A percentile compares a stretch with the other conserved stretches of the same genome.
Conservation (phyloP, 495 filamentous ascomycete species). For the Rusavskia elegans region DNA sequence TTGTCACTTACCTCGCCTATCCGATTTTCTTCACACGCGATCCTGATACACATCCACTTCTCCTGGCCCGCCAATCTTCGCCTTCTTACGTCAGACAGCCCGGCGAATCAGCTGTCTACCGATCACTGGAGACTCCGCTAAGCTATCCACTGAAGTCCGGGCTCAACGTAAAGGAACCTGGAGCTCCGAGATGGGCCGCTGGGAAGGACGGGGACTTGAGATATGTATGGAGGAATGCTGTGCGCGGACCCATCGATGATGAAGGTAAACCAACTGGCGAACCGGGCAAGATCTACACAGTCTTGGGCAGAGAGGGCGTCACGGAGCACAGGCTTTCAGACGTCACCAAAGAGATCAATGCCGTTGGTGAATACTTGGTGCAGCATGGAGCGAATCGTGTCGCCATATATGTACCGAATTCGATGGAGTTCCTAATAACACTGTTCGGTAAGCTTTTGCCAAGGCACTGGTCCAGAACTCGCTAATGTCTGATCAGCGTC, state of each 20-base stretch:
- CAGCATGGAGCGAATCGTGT: constrained; percentile 55
- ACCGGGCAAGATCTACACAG: constrained; percentile 63
- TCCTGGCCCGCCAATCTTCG: constrained; percentile 71
- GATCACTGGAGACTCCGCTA: constrained; percentile 66
- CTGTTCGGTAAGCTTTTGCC: constrained; percentile 40
- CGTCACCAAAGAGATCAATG: constrained; percentile 71
- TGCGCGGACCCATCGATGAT: constrained; percentile 43
- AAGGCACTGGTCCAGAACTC: neutral
- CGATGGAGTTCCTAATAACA: constrained; percentile 63
- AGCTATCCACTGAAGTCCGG: constrained; percentile 69
- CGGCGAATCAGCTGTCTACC: constrained; percentile 69
- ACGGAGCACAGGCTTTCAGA: constrained; percentile 55
- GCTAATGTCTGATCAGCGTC: constrained; percentile 31
- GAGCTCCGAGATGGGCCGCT: constrained; percentile 62
- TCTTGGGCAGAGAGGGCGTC: constrained; percentile 55
- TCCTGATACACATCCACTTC: constrained; percentile 79
- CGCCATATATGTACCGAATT: constrained; percentile 86
- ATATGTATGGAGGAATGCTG: constrained; percentile 75
- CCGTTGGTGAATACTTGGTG: constrained; percentile 64
- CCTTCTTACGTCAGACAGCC: constrained; percentile 63
- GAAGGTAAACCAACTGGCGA: constrained; percentile 42
- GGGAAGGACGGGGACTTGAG: constrained; percentile 81
- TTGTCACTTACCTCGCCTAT: constrained; percentile 48
- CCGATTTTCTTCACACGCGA: constrained; percentile 45
- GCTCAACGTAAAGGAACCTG: constrained; percentile 70